These are phyloP conservation scores for Penicillium pancosmium DNA, from an alignment of 495 filamentous ascomycete genomes.

Conservation along the genomic window DNA sequence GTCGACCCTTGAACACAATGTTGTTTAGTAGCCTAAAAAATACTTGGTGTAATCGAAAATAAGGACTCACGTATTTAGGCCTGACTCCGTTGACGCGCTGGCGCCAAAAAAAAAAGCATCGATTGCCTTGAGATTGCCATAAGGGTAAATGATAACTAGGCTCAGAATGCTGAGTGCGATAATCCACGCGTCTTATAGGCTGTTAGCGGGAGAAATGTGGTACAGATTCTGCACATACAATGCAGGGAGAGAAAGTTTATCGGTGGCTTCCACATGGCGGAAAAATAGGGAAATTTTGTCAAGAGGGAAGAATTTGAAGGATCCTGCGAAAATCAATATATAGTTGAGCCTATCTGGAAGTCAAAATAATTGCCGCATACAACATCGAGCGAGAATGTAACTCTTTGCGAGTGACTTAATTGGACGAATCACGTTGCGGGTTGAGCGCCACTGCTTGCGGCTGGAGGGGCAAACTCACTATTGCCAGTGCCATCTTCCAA, in stretches of 20 bases:
- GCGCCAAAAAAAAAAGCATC: slow-evolving; percentile 51
- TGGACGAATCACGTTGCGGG: neutral
- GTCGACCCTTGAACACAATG: too few species aligned
- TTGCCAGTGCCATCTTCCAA: slow-evolving; percentile 2
- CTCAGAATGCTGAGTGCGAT: slow-evolving; percentile 36
- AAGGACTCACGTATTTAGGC: slow-evolving; percentile 47
- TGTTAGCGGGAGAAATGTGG: slow-evolving; percentile 5
- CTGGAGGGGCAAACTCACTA: neutral
- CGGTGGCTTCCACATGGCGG: slow-evolving; percentile 31
- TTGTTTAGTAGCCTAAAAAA: too few species aligned
- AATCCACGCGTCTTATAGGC: slow-evolving; percentile 42
- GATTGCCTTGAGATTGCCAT: slow-evolving; percentile 42
- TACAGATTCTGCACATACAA: slow-evolving; percentile 32
- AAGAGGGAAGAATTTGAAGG: too few species aligned
- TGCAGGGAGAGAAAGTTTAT: slow-evolving; percentile 75
- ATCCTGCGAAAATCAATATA: slow-evolving; percentile 8
- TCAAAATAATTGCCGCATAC: slow-evolving; percentile 2
- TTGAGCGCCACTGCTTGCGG: slow-evolving; percentile 6
- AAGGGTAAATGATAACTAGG: slow-evolving; percentile 40
- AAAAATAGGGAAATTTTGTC: slow-evolving; percentile 2
- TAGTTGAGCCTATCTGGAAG: neutral
- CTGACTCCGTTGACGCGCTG: slow-evolving; percentile 45
- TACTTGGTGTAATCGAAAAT: too few species aligned
- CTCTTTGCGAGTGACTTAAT: slow-evolving; percentile 4
- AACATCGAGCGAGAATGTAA: neutral